These are phyloP conservation scores for Barbarea vulgaris DNA, from an alignment of 345 rosid genomes.

Conservation along the genomic window DNA sequence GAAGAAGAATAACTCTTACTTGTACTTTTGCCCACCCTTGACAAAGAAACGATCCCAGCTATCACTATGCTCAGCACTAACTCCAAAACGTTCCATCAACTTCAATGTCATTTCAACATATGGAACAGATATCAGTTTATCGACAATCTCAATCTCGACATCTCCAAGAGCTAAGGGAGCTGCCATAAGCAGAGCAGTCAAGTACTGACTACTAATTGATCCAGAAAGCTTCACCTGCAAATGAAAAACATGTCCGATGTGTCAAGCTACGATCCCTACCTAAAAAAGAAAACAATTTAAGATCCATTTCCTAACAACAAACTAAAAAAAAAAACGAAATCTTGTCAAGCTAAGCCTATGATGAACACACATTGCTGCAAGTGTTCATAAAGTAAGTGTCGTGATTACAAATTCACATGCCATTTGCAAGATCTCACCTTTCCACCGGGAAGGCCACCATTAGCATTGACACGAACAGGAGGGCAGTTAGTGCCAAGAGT, in stretches of 20 bases:
- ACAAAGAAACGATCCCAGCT: conserved; percentile 89
- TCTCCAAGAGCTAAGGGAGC: conserved; percentile 94
- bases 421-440: conserved; percentile 55
- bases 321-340: not conserved
- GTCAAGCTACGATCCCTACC: conserved; percentile 20
- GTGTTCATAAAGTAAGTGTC: not conserved
- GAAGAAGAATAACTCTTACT: conserved; percentile 48
- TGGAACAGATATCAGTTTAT: conserved; percentile 87
- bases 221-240: conserved; percentile 96
- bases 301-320: not conserved
- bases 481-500: conserved; percentile 80
- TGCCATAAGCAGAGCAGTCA: conserved; percentile 96
- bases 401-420: not conserved
- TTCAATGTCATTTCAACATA: conserved; percentile 97
- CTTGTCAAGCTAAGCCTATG: not conserved
- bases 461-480: conserved; percentile 76
- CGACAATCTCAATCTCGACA: conserved; percentile 89
- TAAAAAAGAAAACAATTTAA: not conserved
- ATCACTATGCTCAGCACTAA: conserved; percentile 64
- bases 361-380: too few relatives aligned
- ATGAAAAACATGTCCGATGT: conserved; percentile 6
- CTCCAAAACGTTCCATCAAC: conserved; percentile 93
- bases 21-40: conserved; percentile 88
- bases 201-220: conserved; percentile 90
- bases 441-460: conserved; percentile 97